These are phyloP conservation scores for Halophytophthora polymorphica DNA, from an alignment of 352 stramenopile genomes.

Conservation along the genomic window DNA sequence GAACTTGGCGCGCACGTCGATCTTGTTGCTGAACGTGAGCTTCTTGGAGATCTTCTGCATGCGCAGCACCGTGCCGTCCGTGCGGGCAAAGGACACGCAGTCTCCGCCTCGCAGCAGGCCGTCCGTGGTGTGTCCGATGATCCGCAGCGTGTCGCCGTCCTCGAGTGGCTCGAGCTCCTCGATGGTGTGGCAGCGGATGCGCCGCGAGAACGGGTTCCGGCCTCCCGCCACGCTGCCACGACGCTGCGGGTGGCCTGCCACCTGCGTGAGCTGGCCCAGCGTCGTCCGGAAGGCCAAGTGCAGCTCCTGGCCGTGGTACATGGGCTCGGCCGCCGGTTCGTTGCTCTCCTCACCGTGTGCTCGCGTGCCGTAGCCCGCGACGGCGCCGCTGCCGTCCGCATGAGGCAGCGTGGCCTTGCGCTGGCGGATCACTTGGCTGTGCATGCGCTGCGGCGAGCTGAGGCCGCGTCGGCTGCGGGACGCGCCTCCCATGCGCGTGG, in stretches of 20 bases:
- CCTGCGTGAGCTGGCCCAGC: conserved; percentile 36
- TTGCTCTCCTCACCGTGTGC: background rate
- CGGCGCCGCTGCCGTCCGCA: background rate
- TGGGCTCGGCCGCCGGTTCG: conserved; percentile 21
- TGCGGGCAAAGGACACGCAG: conserved; percentile 54
- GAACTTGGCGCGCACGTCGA: conserved; percentile 64
- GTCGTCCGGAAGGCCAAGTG: conserved; percentile 53
- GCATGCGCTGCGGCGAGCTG: conserved; percentile 41
- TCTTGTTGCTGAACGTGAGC: conserved; percentile 62
- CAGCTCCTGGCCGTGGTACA: conserved; percentile 56
- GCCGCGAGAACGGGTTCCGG: conserved; percentile 53
- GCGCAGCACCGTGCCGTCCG: conserved; percentile 51
- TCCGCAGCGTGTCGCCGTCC: conserved; percentile 43
- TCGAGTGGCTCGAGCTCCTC: conserved; percentile 28
- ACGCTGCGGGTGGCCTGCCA: conserved; percentile 41
- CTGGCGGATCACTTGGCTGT: conserved; percentile 29
- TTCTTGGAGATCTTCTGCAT: conserved; percentile 65
- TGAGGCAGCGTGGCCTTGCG: conserved; percentile 27
- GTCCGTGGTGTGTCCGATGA: conserved; percentile 61
- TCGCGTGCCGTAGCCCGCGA: background rate
- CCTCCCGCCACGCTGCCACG: conserved; percentile 12
- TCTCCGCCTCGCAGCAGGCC: conserved; percentile 53
- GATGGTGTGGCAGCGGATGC: conserved; percentile 38
- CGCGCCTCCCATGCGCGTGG: background rate
- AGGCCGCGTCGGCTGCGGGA: background rate